phyloP scores from a whole-genome alignment of 257 asterid species.

The Solanum boliviense region DNA sequence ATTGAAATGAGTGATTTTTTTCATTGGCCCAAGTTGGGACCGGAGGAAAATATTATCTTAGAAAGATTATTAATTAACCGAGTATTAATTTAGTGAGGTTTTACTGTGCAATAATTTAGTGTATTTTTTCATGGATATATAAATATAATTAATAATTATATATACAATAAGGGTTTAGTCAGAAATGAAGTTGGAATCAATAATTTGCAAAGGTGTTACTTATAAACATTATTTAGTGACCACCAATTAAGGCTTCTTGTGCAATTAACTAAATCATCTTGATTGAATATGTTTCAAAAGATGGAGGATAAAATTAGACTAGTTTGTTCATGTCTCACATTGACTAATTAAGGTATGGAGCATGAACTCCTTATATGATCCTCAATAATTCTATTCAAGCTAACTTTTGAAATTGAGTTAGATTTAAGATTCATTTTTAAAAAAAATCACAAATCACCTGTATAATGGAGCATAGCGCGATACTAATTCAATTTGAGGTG shows the following conservation, averaged over 20 bases:
- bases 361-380: no score
- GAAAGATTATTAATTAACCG: no score
- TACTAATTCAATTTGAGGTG: no score
- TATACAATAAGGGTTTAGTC: not conserved
- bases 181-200: not conserved
- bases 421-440: no score
- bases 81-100: no score
- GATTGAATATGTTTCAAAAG: not conserved
- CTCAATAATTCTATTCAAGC: no score
- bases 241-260: not conserved
- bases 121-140: not conserved
- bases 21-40: no score
- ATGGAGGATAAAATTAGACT: not conserved
- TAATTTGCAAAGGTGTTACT: not conserved
- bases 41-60: no score
- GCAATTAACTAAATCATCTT: not conserved
- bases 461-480: not conserved
- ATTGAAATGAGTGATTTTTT: no score
- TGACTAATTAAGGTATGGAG: no score
- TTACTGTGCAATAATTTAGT: no score
- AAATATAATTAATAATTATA: not conserved
- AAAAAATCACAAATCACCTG: not conserved
- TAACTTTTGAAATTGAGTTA: not conserved
- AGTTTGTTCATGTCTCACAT: not conserved
- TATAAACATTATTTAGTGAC: not conserved